Evolutionary conservation across 2,329 filamentous ascomycete species (phyloP).

Genomic region (Anisogramma anomala): DNA sequence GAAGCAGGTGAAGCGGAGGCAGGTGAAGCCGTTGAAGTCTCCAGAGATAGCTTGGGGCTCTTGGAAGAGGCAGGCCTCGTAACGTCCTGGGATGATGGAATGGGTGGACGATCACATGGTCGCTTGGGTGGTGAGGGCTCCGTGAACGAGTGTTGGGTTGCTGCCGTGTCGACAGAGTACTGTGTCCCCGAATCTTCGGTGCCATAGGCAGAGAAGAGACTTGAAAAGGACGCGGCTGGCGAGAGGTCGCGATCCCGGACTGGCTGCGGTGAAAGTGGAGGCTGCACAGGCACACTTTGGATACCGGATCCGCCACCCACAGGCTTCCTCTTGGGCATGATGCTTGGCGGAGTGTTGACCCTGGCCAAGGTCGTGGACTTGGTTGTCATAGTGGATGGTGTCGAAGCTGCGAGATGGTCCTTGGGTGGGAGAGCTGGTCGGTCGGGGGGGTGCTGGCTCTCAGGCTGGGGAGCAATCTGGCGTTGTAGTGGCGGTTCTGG

Average conservation of each 20-base stretch:
- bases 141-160: conserved; percentile 7
- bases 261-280: conserved; percentile 16
- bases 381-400: conserved; percentile 5
- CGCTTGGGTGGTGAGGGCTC: conserved; percentile 10
- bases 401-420: conserved; percentile 4
- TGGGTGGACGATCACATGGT: conserved; percentile 5
- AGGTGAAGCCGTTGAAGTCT: conserved; percentile 19
- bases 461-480: no score
- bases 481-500: conserved; percentile 43
- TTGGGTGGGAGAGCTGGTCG: conserved; percentile 15
- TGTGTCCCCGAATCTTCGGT: conserved; percentile 7
- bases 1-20: conserved; percentile 14
- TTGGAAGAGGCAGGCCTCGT: conserved; percentile 6
- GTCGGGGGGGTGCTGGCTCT: no score
- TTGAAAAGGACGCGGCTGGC: conserved; percentile 39
- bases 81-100: conserved; percentile 8
- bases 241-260: conserved; percentile 19
- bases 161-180: conserved; percentile 9
- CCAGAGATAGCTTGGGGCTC: conserved; percentile 19
- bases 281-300: conserved; percentile 5
- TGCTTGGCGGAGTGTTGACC: conserved; percentile 9
- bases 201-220: conserved; percentile 43
- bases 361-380: conserved; percentile 5
- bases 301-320: conserved; percentile 7
- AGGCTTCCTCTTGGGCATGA: conserved; percentile 11